phyloP scores from a whole-genome alignment of 1,139 yeast genomes.

The Hansenula anomala region DNA sequence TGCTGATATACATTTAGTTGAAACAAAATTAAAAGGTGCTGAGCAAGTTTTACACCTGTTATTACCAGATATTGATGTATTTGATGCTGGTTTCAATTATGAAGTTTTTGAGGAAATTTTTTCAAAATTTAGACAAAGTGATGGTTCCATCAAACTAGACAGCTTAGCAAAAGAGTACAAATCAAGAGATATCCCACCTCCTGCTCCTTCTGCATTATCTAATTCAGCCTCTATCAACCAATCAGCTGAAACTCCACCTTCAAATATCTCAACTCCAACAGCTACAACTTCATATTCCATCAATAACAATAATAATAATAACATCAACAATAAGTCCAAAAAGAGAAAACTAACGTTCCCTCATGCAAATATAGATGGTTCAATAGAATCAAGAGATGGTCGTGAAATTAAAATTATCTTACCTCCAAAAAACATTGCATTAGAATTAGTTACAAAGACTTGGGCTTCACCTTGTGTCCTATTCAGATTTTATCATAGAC shows the following conservation, averaged over 20 bases:
- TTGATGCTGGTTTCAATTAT: conserved; percentile 41
- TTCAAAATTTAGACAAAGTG: conserved; percentile 2
- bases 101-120: conserved; percentile 32
- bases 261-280: not conserved
- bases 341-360: conserved; percentile 14
- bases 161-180: conserved; percentile 10
- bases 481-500: conserved; percentile 83
- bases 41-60: conserved; percentile 36
- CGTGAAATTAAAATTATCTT: conserved; percentile 59
- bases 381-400: conserved; percentile 33
- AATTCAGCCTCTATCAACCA: not conserved
- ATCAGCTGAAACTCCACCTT: not conserved
- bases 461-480: conserved; percentile 90
- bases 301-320: conserved; percentile 1
- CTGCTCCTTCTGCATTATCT: not conserved
- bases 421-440: conserved; percentile 74
- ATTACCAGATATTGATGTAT: conserved; percentile 49
- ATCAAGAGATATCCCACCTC: not conserved
- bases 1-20: conserved; percentile 31
- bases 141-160: conserved; percentile 4
- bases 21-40: conserved; percentile 30
- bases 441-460: conserved; percentile 68
- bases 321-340: conserved; percentile 6
- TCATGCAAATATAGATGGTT: conserved; percentile 30
- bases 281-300: not conserved